These are phyloP conservation scores for Yamadazyma laniorum DNA, from an alignment of 805 yeast genomes.

Conservation along the genomic window DNA sequence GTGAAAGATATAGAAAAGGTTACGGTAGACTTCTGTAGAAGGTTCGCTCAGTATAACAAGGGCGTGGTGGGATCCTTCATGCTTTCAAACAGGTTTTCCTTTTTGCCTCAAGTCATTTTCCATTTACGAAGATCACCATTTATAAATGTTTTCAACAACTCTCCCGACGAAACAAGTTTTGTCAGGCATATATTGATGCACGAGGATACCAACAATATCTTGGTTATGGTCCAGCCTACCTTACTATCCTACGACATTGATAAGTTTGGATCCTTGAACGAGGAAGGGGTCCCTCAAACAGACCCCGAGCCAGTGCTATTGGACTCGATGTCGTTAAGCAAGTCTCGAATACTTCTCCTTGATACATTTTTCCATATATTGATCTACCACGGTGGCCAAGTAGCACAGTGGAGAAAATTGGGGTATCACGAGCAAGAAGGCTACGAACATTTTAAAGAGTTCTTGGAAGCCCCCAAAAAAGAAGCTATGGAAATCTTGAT, in stretches of 20 bases:
- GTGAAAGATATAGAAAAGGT: conserved; percentile 92
- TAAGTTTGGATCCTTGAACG: conserved; percentile 35
- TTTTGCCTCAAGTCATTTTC: conserved; percentile 94
- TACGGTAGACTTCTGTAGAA: conserved; percentile 84
- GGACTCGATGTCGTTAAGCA: conserved; percentile 89
- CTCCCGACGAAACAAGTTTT: conserved; percentile 98
- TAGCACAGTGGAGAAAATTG: conserved; percentile 94
- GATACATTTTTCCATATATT: conserved; percentile 97
- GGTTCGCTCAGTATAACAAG: conserved; percentile 89
- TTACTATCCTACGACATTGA: conserved; percentile 61
- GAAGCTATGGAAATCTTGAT: conserved; percentile 91
- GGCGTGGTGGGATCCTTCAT: conserved; percentile 82
- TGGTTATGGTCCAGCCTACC: conserved; percentile 98
- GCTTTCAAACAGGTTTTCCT: conserved; percentile 75
- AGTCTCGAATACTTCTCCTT: conserved; percentile 79
- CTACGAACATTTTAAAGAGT: conserved; percentile 80
- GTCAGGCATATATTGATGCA: conserved; percentile 88
- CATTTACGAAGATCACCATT: conserved; percentile 96
- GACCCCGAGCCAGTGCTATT: conserved; percentile 91
- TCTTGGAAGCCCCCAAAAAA: conserved; percentile 82
- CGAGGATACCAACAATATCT: conserved; percentile 88
- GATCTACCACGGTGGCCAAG: conserved; percentile 91
- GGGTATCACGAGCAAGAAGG: conserved; percentile 92
- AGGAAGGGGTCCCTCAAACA: conserved; percentile 27
- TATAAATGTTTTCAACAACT: conserved; percentile 92